These are phyloP conservation scores for Aspergillus sp. DNA, from an alignment of 2,329 filamentous ascomycete genomes.

Conservation along the genomic window DNA sequence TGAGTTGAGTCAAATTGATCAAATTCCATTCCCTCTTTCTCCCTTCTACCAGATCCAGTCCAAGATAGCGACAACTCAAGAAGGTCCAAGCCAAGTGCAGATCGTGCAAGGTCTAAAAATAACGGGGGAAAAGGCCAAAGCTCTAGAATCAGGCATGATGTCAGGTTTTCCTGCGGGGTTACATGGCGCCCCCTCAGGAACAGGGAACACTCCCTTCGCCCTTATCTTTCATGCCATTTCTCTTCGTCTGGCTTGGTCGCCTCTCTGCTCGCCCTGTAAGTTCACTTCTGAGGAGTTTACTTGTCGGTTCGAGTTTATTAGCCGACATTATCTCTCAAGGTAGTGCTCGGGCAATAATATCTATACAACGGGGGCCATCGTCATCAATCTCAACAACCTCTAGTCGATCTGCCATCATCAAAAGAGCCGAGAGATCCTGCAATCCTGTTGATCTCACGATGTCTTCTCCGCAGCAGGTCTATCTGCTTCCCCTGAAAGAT, in stretches of 20 bases:
- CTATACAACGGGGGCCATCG: neutral
- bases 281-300: neutral
- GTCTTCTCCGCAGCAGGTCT: slow-evolving; percentile 60
- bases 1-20: too few relatives aligned
- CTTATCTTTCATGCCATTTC: neutral
- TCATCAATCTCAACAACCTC: neutral
- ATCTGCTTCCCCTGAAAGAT: slow-evolving; percentile 87
- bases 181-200: slow-evolving; percentile 13
- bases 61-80: too few relatives aligned
- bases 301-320: neutral
- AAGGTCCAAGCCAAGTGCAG: too few relatives aligned
- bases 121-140: slow-evolving; percentile 2
- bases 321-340: neutral
- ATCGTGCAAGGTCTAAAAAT: neutral
- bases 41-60: too few relatives aligned
- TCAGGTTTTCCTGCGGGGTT: slow-evolving; percentile 21
- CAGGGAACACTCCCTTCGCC: slow-evolving; percentile 7
- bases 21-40: too few relatives aligned
- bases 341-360: neutral
- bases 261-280: neutral
- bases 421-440: neutral
- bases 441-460: neutral
- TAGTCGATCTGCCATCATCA: neutral
- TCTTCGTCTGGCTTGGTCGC: neutral
- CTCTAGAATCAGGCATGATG: slow-evolving; percentile 16